Evolutionary conservation across 169 alveolate species (phyloP).

Genomic region (Eimeria acervulina): DNA sequence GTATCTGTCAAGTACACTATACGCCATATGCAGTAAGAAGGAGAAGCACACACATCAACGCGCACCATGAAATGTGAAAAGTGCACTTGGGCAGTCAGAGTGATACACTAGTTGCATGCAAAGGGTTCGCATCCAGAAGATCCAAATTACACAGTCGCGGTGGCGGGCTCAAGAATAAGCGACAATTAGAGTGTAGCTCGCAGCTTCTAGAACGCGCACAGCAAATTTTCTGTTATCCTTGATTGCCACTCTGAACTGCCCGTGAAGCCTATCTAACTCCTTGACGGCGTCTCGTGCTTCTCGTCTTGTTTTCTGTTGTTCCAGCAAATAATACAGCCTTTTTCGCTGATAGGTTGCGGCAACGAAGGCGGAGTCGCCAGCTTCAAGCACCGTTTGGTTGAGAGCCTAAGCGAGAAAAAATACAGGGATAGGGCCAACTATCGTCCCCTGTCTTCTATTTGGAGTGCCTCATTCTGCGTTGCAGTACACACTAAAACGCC

Average conservation of each 20-base stretch:
- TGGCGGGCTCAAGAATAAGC: too few species aligned
- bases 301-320: constrained; percentile 58
- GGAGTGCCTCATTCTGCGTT: not conserved
- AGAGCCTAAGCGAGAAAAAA: constrained; percentile 24
- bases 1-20: not conserved
- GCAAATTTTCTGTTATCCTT: constrained; percentile 27
- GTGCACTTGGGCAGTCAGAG: not conserved
- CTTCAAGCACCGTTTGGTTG: constrained; percentile 63
- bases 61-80: not conserved
- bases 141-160: too few species aligned
- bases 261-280: constrained; percentile 46
- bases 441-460: not conserved
- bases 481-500: not conserved
- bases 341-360: constrained; percentile 62
- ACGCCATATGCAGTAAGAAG: not conserved
- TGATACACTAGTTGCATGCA: too few species aligned
- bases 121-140: too few species aligned
- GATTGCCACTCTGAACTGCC: constrained; percentile 44
- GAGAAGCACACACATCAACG: not conserved
- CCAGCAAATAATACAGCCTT: constrained; percentile 55
- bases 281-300: constrained; percentile 67
- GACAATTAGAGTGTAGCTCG: not conserved
- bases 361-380: constrained; percentile 66
- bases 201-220: constrained; percentile 13
- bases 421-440: constrained; percentile 10